Base-by-base conservation (phyloP, 2,329 filamentous ascomycete species). In the Paecilomyces formosus region DNA sequence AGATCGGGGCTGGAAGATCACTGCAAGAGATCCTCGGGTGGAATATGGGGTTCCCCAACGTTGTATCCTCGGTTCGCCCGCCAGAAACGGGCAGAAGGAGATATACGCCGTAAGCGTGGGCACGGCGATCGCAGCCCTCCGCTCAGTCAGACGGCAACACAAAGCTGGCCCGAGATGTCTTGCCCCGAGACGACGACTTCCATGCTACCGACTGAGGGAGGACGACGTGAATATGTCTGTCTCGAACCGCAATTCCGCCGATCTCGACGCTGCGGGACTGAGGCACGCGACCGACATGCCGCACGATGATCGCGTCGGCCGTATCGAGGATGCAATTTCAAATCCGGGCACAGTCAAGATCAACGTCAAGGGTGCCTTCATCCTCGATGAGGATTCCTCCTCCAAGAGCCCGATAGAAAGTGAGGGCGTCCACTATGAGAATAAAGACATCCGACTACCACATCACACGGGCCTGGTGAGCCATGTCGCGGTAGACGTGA, bases 351-450 rank as follows among this genome's bases (percentile, higher is more conserved):
- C 89, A 13, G 92, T 97, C 69, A 88, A 90, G 76, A 97, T 99
- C 79, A 97, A 99, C 72, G 93, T 97, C 64, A 87, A 92, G 73
- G 94, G 93, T 69, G 94, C 94, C 45, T 97, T 96, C 71, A 97
- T 99, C 64, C 92, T 96, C 67, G 91, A 97, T 70, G 88, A 93
- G 62, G 88, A 90, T 65, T 80, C 61, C 73, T 79, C 65, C 74
- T 82, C 67, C 73, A 84, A 69, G 49, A 74, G 69, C 58, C 69
- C 71, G 18, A 77, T 81, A 61, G 78, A 83, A 31, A 78, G 79
- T 54, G 81, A 85, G 53, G 81, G 82, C 24, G 81, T 85, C 58
- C 80, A 85, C 63, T 84, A 87, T 73, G 90, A 95, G 73, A 92
- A 90, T 58, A 92, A 90, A 70, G 94, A 97, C 72, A 99, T 99